These are phyloP conservation scores for Rhodosporidiobolus sp. DNA, from an alignment of 768 basidiomycete species.

Conservation along the genomic window DNA sequence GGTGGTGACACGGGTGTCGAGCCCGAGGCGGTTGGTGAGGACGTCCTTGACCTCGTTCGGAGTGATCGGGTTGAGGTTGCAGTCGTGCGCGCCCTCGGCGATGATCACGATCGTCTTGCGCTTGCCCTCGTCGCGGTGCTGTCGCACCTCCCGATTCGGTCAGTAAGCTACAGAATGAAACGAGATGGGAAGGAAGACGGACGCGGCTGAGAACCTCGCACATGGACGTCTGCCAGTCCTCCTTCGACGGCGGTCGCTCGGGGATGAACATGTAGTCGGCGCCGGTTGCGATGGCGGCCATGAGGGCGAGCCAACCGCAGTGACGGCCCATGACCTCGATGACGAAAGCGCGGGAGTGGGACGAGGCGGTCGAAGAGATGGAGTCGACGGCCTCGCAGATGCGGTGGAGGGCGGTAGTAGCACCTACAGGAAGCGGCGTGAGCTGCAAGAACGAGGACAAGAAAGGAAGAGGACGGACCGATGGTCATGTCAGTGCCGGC, in stretches of 20 bases:
- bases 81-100: slow-evolving; percentile 91
- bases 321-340: slow-evolving; percentile 99
- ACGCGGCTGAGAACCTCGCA: slow-evolving; percentile 77
- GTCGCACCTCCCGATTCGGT: not conserved
- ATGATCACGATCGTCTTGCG: slow-evolving; percentile 98
- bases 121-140: slow-evolving; percentile 91
- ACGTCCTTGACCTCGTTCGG: slow-evolving; percentile 88
- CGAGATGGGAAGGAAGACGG: slow-evolving; percentile 44
- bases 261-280: slow-evolving; percentile 99
- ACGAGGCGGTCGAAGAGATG: slow-evolving; percentile 92
- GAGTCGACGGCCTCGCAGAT: slow-evolving; percentile 98
- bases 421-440: slow-evolving; percentile 47
- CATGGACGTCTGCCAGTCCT: slow-evolving; percentile 89
- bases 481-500: slow-evolving; percentile 95
- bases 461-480: slow-evolving; percentile 51
- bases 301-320: slow-evolving; percentile 96
- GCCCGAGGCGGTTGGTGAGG: slow-evolving; percentile 74
- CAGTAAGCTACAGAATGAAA: too few relatives aligned
- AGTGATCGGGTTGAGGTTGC: slow-evolving; percentile 81
- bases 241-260: slow-evolving; percentile 73
- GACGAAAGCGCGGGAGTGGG: slow-evolving; percentile 95
- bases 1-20: slow-evolving; percentile 94
- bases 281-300: slow-evolving; percentile 86
- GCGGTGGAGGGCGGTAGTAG: slow-evolving; percentile 87
- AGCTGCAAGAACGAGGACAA: not conserved